Evolutionary conservation across 257 asterid genomes (phyloP), one percentile per base, ranked within the genome.

Genomic region (Euphrasia confusa): DNA sequence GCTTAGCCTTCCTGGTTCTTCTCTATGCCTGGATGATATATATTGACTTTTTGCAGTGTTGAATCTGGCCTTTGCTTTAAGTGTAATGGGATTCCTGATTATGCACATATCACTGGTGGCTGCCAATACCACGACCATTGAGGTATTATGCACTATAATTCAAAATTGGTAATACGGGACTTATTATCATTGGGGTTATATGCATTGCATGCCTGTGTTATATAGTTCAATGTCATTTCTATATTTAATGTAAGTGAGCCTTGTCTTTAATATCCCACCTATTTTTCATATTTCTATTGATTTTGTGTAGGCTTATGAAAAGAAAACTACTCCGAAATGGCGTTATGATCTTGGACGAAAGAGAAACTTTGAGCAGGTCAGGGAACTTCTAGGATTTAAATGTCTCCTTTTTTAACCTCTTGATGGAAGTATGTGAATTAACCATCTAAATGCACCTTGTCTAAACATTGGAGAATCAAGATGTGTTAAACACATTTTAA

Each of bases 91-190:
- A 24, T 89, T 93, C 77, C 80, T 93, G 69, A 93, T 93, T 68
- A 83, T 93, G 99, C 99, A 93, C 80, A 82, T 93, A 70, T 83
- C 97, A 2, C 63, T 93, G 79, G 97, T 93, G 61, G 81, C 81
- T 56, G 94, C 74, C 70, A 93, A 93, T 71, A 93, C 99, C 68
- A 89, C 99, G 5, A 93, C 99, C 37, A 93, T 93, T 77, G 99
- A 93, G 99, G 99, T 93, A 78, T 65, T 60, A 45, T 52, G 40
- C 60, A 10, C 68, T 44, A 71, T 9, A 56, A 52, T 53, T 49
- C 64, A 55, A 49, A 15, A 53, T 68, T 61, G 54, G 57, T 58
- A 48, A 40, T 61, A 49, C 8, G 28, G 52, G 52, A 45, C 52
- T 35, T 35, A 10, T 35, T 35, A 6, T 6, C 40, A 35, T 35